Conservation (phyloP, 768 basidiomycete genomes). For the Royoungia palumana region DNA sequence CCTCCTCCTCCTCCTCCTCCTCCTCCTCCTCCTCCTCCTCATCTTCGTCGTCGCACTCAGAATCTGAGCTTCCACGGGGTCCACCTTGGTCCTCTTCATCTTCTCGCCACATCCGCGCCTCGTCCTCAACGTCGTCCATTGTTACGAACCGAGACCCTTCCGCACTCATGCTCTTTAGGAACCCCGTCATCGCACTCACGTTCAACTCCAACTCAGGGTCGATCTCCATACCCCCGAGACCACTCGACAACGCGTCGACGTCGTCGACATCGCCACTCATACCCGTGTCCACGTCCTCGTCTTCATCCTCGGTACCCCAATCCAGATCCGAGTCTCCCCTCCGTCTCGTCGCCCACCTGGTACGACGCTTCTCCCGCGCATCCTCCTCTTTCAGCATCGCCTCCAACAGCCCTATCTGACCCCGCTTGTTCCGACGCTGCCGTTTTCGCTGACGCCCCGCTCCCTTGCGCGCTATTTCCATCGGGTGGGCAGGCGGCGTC, state of each 20-base stretch:
- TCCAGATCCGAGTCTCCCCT: constrained; percentile 66
- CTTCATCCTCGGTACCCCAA: constrained; percentile 52
- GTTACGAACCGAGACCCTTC: constrained; percentile 48
- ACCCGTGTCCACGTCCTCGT: constrained; percentile 17
- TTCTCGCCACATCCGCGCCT: constrained; percentile 44
- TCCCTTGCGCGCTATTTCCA: too few species aligned
- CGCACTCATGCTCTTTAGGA: constrained; percentile 49
- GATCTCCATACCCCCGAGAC: constrained; percentile 56
- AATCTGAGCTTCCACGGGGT: constrained; percentile 21
- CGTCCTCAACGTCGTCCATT: constrained; percentile 67
- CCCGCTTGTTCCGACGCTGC: constrained; percentile 17
- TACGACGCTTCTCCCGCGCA: constrained; percentile 31
- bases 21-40: constrained; percentile 26
- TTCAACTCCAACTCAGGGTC: constrained; percentile 54
- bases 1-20: constrained; percentile 36
- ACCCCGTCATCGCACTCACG: constrained; percentile 48
- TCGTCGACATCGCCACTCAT: constrained; percentile 20
- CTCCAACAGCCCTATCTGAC: constrained; percentile 44
- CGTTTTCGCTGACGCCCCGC: constrained; percentile 10
- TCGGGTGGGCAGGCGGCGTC: constrained; percentile 18
- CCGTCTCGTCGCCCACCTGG: constrained; percentile 49
- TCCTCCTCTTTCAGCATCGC: constrained; percentile 40
- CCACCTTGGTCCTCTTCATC: constrained; percentile 41
- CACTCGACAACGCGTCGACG: constrained; percentile 30
- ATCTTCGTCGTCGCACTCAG: constrained; percentile 31